phyloP scores from a whole-genome alignment of 1,284 basidiomycete species.

The Bjerkandera adusta region DNA sequence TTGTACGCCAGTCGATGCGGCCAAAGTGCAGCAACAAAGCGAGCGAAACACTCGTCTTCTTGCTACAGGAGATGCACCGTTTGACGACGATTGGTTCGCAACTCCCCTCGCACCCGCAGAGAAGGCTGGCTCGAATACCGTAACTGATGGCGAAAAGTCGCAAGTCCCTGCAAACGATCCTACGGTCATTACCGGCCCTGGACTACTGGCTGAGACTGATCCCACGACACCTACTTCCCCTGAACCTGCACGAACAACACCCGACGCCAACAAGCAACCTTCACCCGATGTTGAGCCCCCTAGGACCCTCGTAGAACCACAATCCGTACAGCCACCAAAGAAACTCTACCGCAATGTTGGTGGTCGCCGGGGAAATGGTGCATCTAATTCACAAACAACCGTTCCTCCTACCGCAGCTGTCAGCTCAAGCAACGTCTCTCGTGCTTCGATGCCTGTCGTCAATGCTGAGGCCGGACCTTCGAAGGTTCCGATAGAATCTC shows the following conservation, averaged over 20 bases:
- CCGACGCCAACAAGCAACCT: not conserved
- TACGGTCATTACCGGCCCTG: not conserved
- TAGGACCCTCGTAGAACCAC: not conserved
- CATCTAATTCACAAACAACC: not conserved
- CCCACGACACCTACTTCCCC: not conserved
- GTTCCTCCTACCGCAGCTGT: not conserved
- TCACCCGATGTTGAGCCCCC: not conserved
- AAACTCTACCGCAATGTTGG: conserved; percentile 4
- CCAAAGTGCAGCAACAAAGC: not conserved
- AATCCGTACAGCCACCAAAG: not conserved
- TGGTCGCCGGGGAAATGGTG: not conserved
- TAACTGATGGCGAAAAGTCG: not conserved
- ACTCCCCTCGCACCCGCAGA: conserved; percentile 18
- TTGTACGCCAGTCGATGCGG: not conserved
- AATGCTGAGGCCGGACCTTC: not conserved
- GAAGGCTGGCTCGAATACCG: not conserved
- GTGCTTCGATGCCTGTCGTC: not conserved
- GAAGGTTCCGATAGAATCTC: not conserved
- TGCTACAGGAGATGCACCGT: conserved; percentile 6
- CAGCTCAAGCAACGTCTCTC: not conserved
- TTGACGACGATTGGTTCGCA: conserved; percentile 28
- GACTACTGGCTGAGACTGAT: not conserved
- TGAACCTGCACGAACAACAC: not conserved
- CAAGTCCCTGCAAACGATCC: not conserved
- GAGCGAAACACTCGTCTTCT: no score